phyloP scores from a whole-genome alignment of 2,329 filamentous ascomycete genomes.

The Botrytis hyacinthi region DNA sequence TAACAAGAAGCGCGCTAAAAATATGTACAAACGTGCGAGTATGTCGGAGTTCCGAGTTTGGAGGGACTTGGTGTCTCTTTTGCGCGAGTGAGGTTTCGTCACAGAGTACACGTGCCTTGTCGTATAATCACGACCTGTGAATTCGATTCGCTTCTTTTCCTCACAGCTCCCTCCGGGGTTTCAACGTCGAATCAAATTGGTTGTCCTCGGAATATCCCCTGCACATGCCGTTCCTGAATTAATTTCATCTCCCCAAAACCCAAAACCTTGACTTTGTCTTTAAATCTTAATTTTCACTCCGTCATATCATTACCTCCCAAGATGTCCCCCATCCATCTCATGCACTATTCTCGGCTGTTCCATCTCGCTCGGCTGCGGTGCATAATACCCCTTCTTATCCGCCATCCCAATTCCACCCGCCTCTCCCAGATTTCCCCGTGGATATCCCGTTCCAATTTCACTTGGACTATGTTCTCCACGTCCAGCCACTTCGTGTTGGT shows the following conservation, averaged over 20 bases:
- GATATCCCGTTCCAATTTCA: constrained; percentile 1
- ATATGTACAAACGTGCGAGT: not conserved
- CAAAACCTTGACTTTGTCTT: not conserved
- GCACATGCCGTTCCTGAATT: not conserved
- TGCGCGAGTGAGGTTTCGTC: not conserved
- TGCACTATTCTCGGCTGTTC: not conserved
- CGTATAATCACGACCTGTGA: not conserved
- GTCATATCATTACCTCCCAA: not conserved
- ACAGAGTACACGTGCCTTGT: not conserved
- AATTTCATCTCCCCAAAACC: not conserved
- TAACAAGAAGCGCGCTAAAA: not conserved
- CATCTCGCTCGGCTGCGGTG: constrained; percentile 3
- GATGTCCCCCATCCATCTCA: not conserved
- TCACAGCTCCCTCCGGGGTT: not conserved
- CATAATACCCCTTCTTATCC: constrained; percentile 4
- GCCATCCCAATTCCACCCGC: not conserved
- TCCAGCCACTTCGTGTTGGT: not conserved
- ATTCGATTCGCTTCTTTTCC: not conserved
- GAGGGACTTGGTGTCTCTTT: not conserved
- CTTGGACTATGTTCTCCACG: not conserved
- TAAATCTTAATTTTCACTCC: not conserved
- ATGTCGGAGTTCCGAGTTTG: not conserved
- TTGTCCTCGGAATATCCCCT: not conserved
- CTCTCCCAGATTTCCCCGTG: not conserved
- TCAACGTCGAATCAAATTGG: not conserved